A percentile compares a stretch with the other conserved stretches of the same genome.
phyloP scores from a whole-genome alignment of 352 stramenopile species.

The Phytophthora fragariaefolia region DNA sequence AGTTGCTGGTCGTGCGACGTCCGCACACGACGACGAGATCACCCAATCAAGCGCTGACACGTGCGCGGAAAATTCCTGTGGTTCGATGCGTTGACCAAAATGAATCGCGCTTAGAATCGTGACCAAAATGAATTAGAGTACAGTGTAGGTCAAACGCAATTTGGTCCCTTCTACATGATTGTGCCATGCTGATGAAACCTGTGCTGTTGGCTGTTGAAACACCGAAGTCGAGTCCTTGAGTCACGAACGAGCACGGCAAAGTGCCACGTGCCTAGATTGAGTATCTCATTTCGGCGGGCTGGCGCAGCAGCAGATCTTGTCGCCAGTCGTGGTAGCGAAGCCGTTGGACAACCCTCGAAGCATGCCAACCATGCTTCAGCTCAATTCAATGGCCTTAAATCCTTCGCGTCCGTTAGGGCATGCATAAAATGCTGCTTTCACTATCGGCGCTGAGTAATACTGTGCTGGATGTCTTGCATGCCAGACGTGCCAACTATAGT shows the following conservation, averaged over 20 bases:
- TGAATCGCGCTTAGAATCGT: slow-evolving; percentile 23
- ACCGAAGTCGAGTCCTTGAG: too few relatives aligned
- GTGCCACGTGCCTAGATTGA: too few relatives aligned
- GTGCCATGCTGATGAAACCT: too few relatives aligned
- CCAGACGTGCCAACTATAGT: background rate
- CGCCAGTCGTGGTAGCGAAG: too few relatives aligned
- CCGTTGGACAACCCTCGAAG: too few relatives aligned
- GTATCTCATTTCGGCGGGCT: too few relatives aligned
- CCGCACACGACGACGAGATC: slow-evolving; percentile 5
- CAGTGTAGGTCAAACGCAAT: too few relatives aligned
- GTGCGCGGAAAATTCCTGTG: slow-evolving; percentile 22
- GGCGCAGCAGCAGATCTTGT: too few relatives aligned
- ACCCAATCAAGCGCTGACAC: slow-evolving; percentile 2
- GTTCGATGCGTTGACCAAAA: background rate
- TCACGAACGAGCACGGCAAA: too few relatives aligned
- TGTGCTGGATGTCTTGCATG: background rate
- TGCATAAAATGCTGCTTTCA: background rate
- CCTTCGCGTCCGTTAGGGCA: too few relatives aligned
- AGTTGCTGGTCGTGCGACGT: slow-evolving; percentile 13
- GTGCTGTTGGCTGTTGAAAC: too few relatives aligned
- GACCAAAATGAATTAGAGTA: background rate
- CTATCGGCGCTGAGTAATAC: background rate
- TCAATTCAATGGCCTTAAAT: background rate
- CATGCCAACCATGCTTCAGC: background rate
- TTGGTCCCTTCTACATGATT: slow-evolving; percentile 1